Base-by-base conservation (phyloP, 169 alveolate genomes). In the Eimeria sp. region DNA sequence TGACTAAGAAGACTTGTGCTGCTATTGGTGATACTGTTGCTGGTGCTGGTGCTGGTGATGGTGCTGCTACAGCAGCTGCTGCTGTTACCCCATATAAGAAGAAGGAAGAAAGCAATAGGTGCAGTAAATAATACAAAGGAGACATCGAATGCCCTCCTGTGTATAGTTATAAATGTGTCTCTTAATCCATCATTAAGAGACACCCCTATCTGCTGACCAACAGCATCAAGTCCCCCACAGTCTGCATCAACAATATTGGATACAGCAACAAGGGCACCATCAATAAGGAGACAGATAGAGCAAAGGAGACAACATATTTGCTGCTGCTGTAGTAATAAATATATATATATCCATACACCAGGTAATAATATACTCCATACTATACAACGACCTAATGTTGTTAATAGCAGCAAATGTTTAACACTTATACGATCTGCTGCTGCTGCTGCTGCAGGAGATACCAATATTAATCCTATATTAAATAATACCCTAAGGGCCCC, bases 201-300 rank as follows among this genome's bases (percentile, higher is more conserved):
- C 43, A 96, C 84, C 65, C 92, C 93, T 49, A 95, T 82, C 82
- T 96, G 97, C 51, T 76, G 93, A 34, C 96, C 87, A 47, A 97
- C 73, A 14, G 97, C 90, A 72, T 97, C 98, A 11, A 97, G n/a
- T 0, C 98, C 98, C 49, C 97, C 97, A 86, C 96, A 95, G 34
- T 95, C 97, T 22, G 95, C 51, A 84, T 97, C 98, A 18, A 95
- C 97, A 0, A 95, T 90, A 82, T 97, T 97, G n/a, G 98, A 91
- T 2, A 96, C 63, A 34, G 98, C 94, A 30, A 94, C 96, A 9
- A 84, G 84, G 5, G 54, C 84, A 18, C 92, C 92, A 14, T 78
- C 92, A 51, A 80, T n/a, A 34, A 82, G 67, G 40, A 67, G 43
- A 25, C 65, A 88, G 25, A 54, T 30, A 0, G 54, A 49, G n/a